Evolutionary conservation across 139 green algal species (phyloP), one percentile per base, ranked within the genome.

Genomic region (Ostreobium quekettii): DNA sequence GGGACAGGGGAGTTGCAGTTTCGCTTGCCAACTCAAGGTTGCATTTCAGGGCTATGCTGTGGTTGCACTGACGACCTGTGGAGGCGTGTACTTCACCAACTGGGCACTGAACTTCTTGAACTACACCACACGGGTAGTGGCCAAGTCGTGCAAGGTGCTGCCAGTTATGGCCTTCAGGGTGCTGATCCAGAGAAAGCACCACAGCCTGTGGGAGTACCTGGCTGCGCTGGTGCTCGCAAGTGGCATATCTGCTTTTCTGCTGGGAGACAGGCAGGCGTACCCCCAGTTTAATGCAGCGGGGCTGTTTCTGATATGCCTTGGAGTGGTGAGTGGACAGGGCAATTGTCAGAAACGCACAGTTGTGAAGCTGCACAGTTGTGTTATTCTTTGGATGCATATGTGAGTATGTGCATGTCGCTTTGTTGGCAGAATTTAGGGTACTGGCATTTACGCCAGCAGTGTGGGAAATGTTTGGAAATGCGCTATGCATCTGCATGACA

Each of bases 81-180:
- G 33, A 0, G 82, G 82, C 22, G 74, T 80, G 38, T 83, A 83
- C 64, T 73, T 86, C 57, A 87, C 82, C 68, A 87, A 87, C 77
- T 86, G 75, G 74, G 73, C 82, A 30, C 70, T 88, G 36, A 75
- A 76, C 19, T 88, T 82, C 75, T 72, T 88, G n/a, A 84, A 86
- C 73, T 88, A 88, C 71, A 77, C 82, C 3, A 88, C 82, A 28
- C 72, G 82, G 58, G 80, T 88, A 53, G 72, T 88, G 38, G 83
- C 83, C 70, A 88, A 88, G 61, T 81, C 71, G 11, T 78, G 76
- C 66, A 74, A 83, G n/a, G 76, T 88, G 28, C 69, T 88, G 28
- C 82, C 82, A 4, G 75, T 83, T 53, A 88, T 88, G 82, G 58
- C 49, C 0, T 84, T 88, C 61, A 42, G 76, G 5, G 78, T 72